phyloP scores from a whole-genome alignment of 2,329 filamentous ascomycete genomes.

The Arthrobotrys pseudoclavata region DNA sequence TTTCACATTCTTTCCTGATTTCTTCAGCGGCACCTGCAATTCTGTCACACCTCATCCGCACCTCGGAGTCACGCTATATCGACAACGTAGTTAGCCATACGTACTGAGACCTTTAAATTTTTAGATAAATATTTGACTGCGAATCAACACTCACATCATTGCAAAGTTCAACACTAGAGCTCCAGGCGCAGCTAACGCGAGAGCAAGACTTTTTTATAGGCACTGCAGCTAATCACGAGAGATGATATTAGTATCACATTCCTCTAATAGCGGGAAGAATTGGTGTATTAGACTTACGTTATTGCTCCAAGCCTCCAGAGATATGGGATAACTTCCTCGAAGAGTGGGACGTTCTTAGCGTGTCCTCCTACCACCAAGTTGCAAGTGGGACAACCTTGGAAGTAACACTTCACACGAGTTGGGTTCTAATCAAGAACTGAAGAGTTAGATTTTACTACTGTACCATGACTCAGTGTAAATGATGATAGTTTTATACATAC shows the following conservation, averaged over 20 bases:
- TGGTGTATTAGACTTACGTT: background rate
- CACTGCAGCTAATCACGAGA: background rate
- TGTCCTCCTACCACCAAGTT: background rate
- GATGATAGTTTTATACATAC: background rate
- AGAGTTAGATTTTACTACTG: too few species aligned
- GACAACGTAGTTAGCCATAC: background rate
- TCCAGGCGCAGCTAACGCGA: conserved; percentile 4
- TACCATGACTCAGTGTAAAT: background rate
- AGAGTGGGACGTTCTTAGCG: background rate
- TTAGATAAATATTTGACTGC: too few species aligned
- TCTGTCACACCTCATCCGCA: background rate
- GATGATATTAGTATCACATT: background rate
- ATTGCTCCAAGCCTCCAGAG: background rate
- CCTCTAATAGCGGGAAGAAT: background rate
- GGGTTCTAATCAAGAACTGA: background rate
- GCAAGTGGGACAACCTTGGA: background rate
- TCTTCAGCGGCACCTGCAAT: background rate
- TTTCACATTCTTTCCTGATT: background rate
- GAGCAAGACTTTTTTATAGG: background rate
- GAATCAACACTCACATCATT: conserved; percentile 10
- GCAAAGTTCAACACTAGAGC: conserved; percentile 9
- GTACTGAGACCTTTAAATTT: too few species aligned
- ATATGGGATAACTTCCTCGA: background rate
- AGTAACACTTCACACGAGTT: background rate
- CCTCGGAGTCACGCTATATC: background rate